Base-by-base conservation (phyloP, 352 stramenopile species). In the Phytophthora pini region DNA sequence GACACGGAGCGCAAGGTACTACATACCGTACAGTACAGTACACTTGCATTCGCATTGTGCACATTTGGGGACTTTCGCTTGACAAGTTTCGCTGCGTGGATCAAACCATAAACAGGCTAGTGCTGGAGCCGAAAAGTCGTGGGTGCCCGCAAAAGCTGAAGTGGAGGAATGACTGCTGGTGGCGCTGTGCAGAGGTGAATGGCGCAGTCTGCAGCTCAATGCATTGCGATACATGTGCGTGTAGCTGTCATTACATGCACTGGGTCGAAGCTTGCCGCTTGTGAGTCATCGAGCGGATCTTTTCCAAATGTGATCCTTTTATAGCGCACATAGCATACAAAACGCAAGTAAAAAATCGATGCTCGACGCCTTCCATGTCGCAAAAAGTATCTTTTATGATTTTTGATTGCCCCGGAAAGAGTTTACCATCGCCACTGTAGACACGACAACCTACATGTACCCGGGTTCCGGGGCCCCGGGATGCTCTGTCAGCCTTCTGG, bases 331-430 rank as follows among this genome's bases (percentile, higher is more conserved):
- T 4, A 2, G 8, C 40, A 46, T 46, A 46, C 40, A 46, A 46
- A 22, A 46, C 5, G 5, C 40, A 46, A 46, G 17, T 27, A 13
- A 45, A 45, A 46, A 46, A 46, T 46, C 6, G 15, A 5, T 46
- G 40, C 40, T 46, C 40, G 5, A 46, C 5, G 17, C n/a, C 9
- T 5, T 46, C 3, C 40, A 46, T 49, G 43, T 49, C 43, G 43
- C 43, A 20, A 49, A n/a, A 24, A 32, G 43, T 49, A 49, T 49
- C 43, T 49, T 49, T n/a, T 49, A 49, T 48, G 41, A 31, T 48
- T 22, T 48, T 12, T 22, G 43, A 49, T 49, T 49, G 43, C 43
- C 22, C 17, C 17, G 43, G 7, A 5, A 12, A 26, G 27, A 32
- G 43, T 32, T 49, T 49, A 34, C 43, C 43, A 17, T 17, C 4